Evolutionary conservation across 495 filamentous ascomycete species (phyloP), one percentile per base, ranked within the genome.

Genomic region (Xylaria longipes): DNA sequence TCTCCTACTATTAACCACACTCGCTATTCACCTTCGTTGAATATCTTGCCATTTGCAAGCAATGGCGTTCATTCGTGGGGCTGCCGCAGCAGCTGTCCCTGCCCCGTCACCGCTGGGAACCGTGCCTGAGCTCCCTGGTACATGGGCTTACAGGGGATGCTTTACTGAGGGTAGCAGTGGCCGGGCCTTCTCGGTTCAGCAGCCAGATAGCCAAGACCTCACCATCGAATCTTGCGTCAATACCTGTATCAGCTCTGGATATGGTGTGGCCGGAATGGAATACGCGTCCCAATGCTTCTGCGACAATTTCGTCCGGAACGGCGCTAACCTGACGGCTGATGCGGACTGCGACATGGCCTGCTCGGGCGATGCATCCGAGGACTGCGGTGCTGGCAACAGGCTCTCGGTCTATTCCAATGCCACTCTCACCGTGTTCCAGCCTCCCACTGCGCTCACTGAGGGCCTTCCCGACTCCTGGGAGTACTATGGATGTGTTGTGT

Each of bases 221-320:
- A 88, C 86, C 5, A 78, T 87, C 39, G 79, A 84, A 74, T 82
- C 79, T 67, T 89, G 87, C 75, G 76, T 86, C 43, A 74, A 82
- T 48, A 84, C 82, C 74, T 87, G 84, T 78, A 78, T 74, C 41
- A 57, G 41, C 43, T 17, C 20, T 8, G 79, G 79, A 69, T 86
- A 76, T 73, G 80, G 25, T 69, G 86, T 82, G 76, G 83, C 82
- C 73, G 89, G 89, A 60, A 77, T 87, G 17, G 85, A 91, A 74
- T 90, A 87, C 68, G 84, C 80, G 46, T 84, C 82, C 41, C 86
- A 91, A 75, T 88, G 87, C 74, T 89, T 84, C 74, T 89, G 87
- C 75, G 85, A 83, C 31, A 84, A 84, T n/a, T 50, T 37, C 9
- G 0, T 66, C 63, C 63, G 63, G 1, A 66, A 66, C 6, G 73